phyloP scores from a whole-genome alignment of 805 yeast species.

The Pichia cephalocereana region DNA sequence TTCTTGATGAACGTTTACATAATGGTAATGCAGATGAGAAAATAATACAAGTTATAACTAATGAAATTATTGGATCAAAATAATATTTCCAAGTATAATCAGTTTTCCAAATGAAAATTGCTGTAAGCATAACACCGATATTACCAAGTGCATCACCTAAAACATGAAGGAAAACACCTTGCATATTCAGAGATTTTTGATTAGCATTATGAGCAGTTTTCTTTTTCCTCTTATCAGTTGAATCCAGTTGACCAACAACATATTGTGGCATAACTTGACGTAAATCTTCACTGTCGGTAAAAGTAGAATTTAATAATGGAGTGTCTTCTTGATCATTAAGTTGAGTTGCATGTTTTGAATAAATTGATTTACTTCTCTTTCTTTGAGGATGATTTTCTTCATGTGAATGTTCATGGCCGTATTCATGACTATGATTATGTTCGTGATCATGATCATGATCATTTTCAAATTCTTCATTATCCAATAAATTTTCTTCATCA shows the following conservation, averaged over 20 bases:
- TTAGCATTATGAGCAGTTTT: conserved; percentile 7
- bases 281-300: conserved; percentile 16
- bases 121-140: conserved; percentile 84
- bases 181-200: conserved; percentile 81
- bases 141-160: conserved; percentile 95
- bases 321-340: conserved; percentile 1
- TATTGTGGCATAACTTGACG: conserved; percentile 22
- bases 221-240: conserved; percentile 7
- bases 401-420: not conserved
- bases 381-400: not conserved
- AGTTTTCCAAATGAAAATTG: conserved; percentile 89
- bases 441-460: conserved; percentile 4
- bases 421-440: not conserved
- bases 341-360: not conserved
- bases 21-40: conserved; percentile 88
- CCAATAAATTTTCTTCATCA: conserved; percentile 8
- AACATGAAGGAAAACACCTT: conserved; percentile 93
- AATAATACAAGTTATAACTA: conserved; percentile 78
- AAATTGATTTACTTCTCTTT: not conserved
- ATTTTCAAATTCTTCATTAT: conserved; percentile 2
- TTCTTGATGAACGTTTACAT: conserved; percentile 78
- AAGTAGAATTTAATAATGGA: conserved; percentile 6
- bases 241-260: conserved; percentile 18
- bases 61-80: conserved; percentile 78
- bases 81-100: conserved; percentile 81